Evolutionary conservation across 352 stramenopile species (phyloP).

Genomic region (Phytopythium helicoides): DNA sequence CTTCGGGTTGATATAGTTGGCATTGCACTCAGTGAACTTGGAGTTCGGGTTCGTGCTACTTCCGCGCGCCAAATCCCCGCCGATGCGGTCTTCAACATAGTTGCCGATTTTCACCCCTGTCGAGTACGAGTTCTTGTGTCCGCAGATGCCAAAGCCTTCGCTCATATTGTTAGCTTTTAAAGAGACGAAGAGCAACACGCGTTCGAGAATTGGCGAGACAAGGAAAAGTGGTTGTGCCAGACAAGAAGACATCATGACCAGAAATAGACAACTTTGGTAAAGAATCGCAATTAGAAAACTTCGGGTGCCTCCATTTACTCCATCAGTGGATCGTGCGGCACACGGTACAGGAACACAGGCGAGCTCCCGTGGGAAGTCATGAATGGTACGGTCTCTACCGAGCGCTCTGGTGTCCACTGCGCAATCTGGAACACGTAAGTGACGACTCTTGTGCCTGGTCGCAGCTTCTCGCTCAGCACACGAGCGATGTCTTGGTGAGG

Average conservation of each 20-base stretch:
- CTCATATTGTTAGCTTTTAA: constrained; percentile 26
- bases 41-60: constrained; percentile 37
- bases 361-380: constrained; percentile 53
- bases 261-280: no score
- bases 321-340: constrained; percentile 13
- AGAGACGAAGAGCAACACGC: background rate
- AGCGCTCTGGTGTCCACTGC: constrained; percentile 42
- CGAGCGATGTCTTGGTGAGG: constrained; percentile 44
- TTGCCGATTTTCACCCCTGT: constrained; percentile 77
- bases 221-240: no score
- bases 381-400: constrained; percentile 50
- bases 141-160: constrained; percentile 67
- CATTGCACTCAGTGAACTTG: constrained; percentile 43
- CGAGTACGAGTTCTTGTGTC: constrained; percentile 83
- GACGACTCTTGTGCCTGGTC: constrained; percentile 40
- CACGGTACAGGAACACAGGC: constrained; percentile 42
- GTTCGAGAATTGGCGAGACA: no score
- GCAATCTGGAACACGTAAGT: constrained; percentile 72
- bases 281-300: no score
- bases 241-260: no score
- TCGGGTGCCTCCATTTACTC: no score
- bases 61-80: constrained; percentile 36
- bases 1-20: constrained; percentile 51
- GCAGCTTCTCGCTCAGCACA: constrained; percentile 31
- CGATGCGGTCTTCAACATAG: constrained; percentile 81